Conservation (phyloP, 768 basidiomycete species). For the Tricholoma furcatifolium region DNA sequence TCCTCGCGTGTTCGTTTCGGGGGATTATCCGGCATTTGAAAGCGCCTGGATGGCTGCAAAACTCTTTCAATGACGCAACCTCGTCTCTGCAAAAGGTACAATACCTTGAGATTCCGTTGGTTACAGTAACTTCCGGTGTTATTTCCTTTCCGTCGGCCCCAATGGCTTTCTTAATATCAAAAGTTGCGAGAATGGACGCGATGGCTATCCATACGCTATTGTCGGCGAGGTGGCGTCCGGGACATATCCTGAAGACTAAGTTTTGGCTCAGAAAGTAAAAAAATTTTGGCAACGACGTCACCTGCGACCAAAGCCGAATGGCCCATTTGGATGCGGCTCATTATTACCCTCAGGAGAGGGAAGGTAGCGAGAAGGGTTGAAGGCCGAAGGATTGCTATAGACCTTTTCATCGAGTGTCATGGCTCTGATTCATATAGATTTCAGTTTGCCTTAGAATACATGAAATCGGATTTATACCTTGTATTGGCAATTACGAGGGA, state of each 20-base stretch:
- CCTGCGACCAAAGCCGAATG: slow-evolving; percentile 23
- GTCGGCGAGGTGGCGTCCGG: slow-evolving; percentile 44
- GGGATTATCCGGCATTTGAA: slow-evolving; percentile 13
- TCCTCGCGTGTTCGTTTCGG: slow-evolving; percentile 4
- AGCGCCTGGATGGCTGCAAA: slow-evolving; percentile 5
- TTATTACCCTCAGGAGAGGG: slow-evolving; percentile 15
- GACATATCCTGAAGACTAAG: slow-evolving; percentile 29
- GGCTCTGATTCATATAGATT: slow-evolving; percentile 26
- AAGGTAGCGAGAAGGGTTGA: slow-evolving; percentile 41
- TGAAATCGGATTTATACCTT: slow-evolving; percentile 7
- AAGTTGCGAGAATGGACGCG: slow-evolving; percentile 22
- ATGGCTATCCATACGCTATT: slow-evolving; percentile 30
- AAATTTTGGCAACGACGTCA: not conserved
- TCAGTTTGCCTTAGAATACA: no score
- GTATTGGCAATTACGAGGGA: slow-evolving; percentile 14
- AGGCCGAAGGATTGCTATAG: slow-evolving; percentile 39
- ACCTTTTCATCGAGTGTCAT: slow-evolving; percentile 35
- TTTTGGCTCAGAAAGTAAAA: not conserved
- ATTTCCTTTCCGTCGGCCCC: slow-evolving; percentile 34
- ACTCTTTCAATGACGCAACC: not conserved
- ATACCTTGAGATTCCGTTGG: slow-evolving; percentile 27
- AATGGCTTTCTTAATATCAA: slow-evolving; percentile 35
- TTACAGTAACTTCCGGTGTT: slow-evolving; percentile 33
- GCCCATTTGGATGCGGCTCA: slow-evolving; percentile 9
- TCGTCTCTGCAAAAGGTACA: not conserved